These are phyloP conservation scores for Penicillium steckii DNA, from an alignment of 495 filamentous ascomycete genomes.

Conservation along the genomic window DNA sequence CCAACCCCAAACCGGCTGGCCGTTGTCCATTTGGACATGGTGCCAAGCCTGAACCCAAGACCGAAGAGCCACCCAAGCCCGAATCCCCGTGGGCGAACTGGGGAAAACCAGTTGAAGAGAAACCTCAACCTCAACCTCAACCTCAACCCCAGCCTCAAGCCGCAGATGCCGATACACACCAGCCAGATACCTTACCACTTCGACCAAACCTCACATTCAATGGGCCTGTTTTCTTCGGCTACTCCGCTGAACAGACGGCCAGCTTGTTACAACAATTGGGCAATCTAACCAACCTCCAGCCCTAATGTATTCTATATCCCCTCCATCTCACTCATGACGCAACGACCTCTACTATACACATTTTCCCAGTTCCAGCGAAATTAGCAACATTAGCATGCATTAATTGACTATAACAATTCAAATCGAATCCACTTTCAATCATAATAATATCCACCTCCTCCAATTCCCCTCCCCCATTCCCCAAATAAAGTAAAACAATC, in stretches of 20 bases:
- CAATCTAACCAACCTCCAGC: background rate
- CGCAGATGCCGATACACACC: background rate
- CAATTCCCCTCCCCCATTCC: too few relatives aligned
- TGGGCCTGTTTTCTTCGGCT: constrained; percentile 87
- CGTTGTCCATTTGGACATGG: constrained; percentile 53
- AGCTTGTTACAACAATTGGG: constrained; percentile 60
- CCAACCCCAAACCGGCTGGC: constrained; percentile 31
- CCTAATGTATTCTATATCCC: constrained; percentile 2
- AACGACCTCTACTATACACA: too few relatives aligned
- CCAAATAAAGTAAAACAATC: background rate
- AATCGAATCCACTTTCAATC: too few relatives aligned
- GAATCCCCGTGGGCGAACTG: constrained; percentile 10
- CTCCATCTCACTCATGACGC: background rate
- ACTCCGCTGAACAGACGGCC: constrained; percentile 75
- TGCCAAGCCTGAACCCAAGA: constrained; percentile 20
- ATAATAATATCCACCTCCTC: too few relatives aligned
- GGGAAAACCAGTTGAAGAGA: constrained; percentile 10
- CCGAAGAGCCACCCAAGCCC: background rate
- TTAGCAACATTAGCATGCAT: too few relatives aligned
- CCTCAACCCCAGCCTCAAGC: background rate
- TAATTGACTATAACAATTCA: too few relatives aligned
- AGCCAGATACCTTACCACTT: constrained; percentile 14
- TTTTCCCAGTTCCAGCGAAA: too few relatives aligned
- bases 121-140: background rate
- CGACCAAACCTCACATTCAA: constrained; percentile 69